Base-by-base conservation (phyloP, 345 rosid species). In the Moringa oleifera region DNA sequence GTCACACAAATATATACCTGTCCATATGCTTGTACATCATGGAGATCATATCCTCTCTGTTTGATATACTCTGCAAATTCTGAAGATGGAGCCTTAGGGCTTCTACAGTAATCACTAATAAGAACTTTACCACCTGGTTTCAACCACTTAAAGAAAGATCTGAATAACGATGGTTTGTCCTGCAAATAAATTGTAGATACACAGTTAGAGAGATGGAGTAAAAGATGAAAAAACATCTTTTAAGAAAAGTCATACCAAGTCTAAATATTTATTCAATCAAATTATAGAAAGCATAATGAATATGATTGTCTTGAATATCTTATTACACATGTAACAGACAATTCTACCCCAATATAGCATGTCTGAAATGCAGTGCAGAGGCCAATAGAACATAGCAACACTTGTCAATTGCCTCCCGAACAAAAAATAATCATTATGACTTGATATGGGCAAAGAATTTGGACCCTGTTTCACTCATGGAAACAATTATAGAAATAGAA, bases 31-130 rank as follows among this genome's bases (percentile, higher is more conserved):
- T 87, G 68, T 6, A 91, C 79, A 58, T 81, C 87, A 53, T 91
- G 97, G 72, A 88, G 99, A 79, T 90, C 95, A 73, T 94, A 94
- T 31, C 96, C 99, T 80, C 99, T 81, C 74, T 88, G 85, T 73
- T 77, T 85, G 59, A 91, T 87, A 65, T 94, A 88, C 67, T 70
- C 83, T 0, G 84, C 76, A 55, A 94, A 91, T 62, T 87, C 93
- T 25, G 79, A 18, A 8, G 91, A 80, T 36, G 99, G 85, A 17
- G 79, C 69, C 76, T 92, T 89, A 23, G 89, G 72, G 55, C 75
- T 78, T 69, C 63, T 86, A 77, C 99, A 90, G 77, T 94, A 94
- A 63, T 90, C 96, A 36, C 85, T 88, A n/a, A 90, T 88, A 22
- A 94, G 99, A 73, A 94, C 80, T 78, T 71, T 88, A 13, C 99